Base-by-base conservation (phyloP, 2,329 filamentous ascomycete species). In the Clathrospora elynae region DNA sequence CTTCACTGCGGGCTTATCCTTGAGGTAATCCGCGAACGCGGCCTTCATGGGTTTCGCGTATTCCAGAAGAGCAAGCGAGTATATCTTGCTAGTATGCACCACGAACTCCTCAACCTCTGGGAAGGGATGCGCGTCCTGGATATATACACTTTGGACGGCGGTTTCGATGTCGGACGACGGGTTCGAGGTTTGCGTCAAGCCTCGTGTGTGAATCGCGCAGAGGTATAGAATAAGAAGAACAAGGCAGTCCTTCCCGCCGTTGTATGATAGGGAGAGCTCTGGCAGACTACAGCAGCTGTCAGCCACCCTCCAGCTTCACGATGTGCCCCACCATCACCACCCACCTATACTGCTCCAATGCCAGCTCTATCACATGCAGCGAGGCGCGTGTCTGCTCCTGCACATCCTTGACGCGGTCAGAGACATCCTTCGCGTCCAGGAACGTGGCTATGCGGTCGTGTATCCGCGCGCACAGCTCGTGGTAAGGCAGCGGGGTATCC, bases 191-290 rank as follows among this genome's bases (percentile, higher is more conserved):
- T 50, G 48, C 19, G 57, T 53, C 13, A 67, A 59, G 37, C 58
- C 59, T 29, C 67, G 63, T 23, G 58, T 61, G 57, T 78, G 73
- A 1, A 85, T 70, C 13, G 77, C 77, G 49, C 86, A 85, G 55
- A 97, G 84, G 64, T 96, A 89, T 53, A 97, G 78, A 62, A 96
- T 81, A 5, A 97, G 79, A 12, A 97, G 83, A 38, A 97, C 91
- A 12, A 97, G 86, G 63, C 92, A 97, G 78, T 97, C 93, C 71
- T 99, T 99, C 49, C 93, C 93, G 65, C 93, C 93, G 62, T 99
- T 99, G 74, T 96, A 99, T 42, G 92, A 95, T 53, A 97, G 78
- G 4, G 91, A 90, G 48, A 97, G 79, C 66, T 95, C 81, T 45
- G 86, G 79, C 50, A 87, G 80, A 45, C 88, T 93, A 60, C 47